Base-by-base conservation (phyloP, 495 filamentous ascomycete genomes). In the Xylaria castorea region DNA sequence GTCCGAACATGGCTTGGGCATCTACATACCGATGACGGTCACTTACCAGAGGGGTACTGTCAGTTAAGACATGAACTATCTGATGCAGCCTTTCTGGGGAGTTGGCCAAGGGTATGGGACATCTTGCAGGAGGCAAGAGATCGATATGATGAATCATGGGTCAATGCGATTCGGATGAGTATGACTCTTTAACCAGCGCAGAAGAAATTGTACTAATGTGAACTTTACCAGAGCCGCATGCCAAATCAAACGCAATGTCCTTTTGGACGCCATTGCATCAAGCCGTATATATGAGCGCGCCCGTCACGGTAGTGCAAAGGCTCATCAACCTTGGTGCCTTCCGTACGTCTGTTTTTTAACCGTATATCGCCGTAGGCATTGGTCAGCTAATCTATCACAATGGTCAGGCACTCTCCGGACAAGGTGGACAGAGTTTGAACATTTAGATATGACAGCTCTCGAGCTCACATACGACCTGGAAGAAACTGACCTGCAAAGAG, bases 101-200 rank as follows among this genome's bases (percentile, higher is more conserved):
- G 46, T 50, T 50, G 46, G 46, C 46, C 20, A 50, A 50, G 46
- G 46, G 46, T 50, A 9, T 50, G 46, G 46, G 46, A 50, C 46
- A 50, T 50, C 20, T n/a, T 50, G 46, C 46, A 50, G 46, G 46
- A 50, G 5, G 46, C 46, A 50, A 50, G 20, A n/a, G 46, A 50
- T 50, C 46, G 46, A 50, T 50, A 50, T 50, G 20, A 50, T 50
- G 46, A 50, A 50, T 50, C 46, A 18, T 50, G 46, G 46, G 46
- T 50, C 20, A 50, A 50, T n/a, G 46, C 46, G 5, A 50, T 50
- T n/a, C 46, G 46, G 46, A 50, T 50, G 46, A 50, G 46, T 50
- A 50, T 5, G 18, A 7, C 6, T 50, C 5, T 18, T 18, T n/a
- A n/a, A 50, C 20, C 20, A 50, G 18, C 20, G 7, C 1, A 8